phyloP scores from a whole-genome alignment of 2,329 filamentous ascomycete genomes.

The Didymella exigua region DNA sequence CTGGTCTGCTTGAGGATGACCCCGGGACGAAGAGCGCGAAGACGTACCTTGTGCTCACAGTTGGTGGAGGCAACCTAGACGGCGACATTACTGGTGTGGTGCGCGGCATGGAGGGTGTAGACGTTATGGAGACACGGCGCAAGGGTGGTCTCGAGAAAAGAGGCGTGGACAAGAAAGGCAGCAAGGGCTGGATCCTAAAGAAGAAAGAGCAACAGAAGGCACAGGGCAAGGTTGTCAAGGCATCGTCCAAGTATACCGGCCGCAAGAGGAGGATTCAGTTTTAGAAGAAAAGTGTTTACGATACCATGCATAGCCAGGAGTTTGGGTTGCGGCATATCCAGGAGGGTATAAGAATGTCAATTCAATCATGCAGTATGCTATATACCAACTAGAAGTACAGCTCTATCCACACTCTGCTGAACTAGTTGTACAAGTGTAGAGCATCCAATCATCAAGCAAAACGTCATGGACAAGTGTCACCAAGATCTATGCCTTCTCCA shows the following conservation, averaged over 20 bases:
- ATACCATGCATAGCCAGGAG: constrained; percentile 46
- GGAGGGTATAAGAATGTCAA: constrained; percentile 39
- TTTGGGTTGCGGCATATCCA: constrained; percentile 31
- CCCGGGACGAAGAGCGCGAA: constrained; percentile 96
- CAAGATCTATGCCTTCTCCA: constrained; percentile 66
- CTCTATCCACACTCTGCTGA: constrained; percentile 44
- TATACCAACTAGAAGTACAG: constrained; percentile 51
- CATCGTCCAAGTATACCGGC: constrained; percentile 90
- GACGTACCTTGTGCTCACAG: constrained; percentile 92
- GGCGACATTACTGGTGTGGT: constrained; percentile 90
- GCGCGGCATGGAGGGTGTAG: constrained; percentile 84
- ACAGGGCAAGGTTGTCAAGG: constrained; percentile 94
- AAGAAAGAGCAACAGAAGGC: constrained; percentile 93
- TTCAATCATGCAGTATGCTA: constrained; percentile 47
- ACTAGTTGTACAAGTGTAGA: constrained; percentile 42
- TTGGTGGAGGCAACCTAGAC: constrained; percentile 69
- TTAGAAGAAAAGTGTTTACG: constrained; percentile 51
- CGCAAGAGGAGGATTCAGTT: constrained; percentile 82
- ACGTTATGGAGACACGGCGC: constrained; percentile 65
- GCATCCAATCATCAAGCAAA: constrained; percentile 33
- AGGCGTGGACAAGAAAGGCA: constrained; percentile 74
- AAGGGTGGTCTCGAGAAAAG: constrained; percentile 58
- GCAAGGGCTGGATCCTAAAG: constrained; percentile 80
- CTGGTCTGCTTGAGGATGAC: constrained; percentile 93
- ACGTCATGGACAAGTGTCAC: constrained; percentile 24